A percentile compares a stretch with the other conserved stretches of the same genome.
These are phyloP conservation scores for Naegleria gruberi DNA, from an alignment of 208 protist genomes.

Conservation along the genomic window DNA sequence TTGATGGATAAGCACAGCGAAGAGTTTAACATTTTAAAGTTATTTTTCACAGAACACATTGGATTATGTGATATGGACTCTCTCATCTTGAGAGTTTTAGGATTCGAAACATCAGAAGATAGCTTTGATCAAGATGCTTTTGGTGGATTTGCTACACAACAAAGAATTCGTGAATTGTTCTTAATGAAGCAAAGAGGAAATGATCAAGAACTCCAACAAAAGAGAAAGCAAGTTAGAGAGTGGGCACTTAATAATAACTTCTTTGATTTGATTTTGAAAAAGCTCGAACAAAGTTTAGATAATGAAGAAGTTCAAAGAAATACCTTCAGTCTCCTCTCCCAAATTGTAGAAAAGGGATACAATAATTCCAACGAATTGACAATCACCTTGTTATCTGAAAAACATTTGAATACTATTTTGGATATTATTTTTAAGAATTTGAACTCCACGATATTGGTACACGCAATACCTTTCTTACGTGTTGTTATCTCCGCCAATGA, in stretches of 20 bases:
- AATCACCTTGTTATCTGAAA: background rate
- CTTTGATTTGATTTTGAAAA: background rate
- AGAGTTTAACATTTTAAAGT: background rate
- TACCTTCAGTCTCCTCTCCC: background rate
- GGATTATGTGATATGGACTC: background rate
- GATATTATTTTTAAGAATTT: background rate
- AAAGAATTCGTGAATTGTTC: slow-evolving; percentile 6
- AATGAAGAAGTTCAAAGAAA: background rate
- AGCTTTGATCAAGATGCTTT: slow-evolving; percentile 3
- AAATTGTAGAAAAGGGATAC: background rate
- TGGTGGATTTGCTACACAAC: slow-evolving; percentile 11
- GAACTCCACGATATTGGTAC: background rate
- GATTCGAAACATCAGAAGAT: background rate
- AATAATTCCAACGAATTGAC: background rate
- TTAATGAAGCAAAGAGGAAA: background rate
- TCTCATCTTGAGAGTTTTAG: background rate
- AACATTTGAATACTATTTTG: background rate
- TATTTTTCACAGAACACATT: background rate
- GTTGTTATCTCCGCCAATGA: background rate
- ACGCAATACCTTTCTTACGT: background rate
- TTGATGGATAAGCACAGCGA: background rate
- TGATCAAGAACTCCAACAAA: slow-evolving; percentile 5
- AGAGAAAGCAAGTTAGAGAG: background rate
- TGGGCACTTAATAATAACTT: background rate
- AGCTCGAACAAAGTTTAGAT: background rate